Evolutionary conservation across 192 early-diverging fungal species (phyloP).

Genomic region (Podila epigama): DNA sequence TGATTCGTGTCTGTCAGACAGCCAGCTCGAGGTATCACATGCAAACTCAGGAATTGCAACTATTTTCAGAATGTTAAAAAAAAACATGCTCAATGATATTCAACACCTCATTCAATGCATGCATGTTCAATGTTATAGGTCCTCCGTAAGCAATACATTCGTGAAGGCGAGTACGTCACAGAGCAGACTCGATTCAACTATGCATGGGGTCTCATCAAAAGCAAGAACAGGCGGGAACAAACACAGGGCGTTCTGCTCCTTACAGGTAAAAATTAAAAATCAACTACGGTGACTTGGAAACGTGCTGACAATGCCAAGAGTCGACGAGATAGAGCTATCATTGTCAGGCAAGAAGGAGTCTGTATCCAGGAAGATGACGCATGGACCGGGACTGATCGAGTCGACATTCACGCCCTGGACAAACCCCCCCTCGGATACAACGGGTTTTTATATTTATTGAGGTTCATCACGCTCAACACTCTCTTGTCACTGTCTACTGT

Average conservation of each 20-base stretch:
- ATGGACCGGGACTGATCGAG: too few species aligned
- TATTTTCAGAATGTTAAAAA: too few species aligned
- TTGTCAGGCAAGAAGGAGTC: not conserved
- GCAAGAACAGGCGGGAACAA: constrained; percentile 70
- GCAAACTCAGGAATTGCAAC: too few species aligned
- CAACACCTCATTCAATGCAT: not conserved
- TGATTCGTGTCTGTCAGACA: constrained; percentile 45
- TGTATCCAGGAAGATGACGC: not conserved
- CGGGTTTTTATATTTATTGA: too few species aligned
- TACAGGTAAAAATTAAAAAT: too few species aligned
- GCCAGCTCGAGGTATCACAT: constrained; percentile 33
- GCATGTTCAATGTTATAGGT: constrained; percentile 53
- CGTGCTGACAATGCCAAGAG: constrained; percentile 8
- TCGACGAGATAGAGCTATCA: not conserved
- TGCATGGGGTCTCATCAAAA: constrained; percentile 91
- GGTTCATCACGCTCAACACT: not conserved
- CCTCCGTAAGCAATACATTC: constrained; percentile 72
- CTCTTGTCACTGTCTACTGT: not conserved
- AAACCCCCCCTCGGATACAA: too few species aligned
- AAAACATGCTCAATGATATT: too few species aligned
- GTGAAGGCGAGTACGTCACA: constrained; percentile 70
- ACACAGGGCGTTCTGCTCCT: constrained; percentile 79
- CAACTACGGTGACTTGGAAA: not conserved
- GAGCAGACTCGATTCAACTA: constrained; percentile 97
- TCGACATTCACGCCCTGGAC: too few species aligned